Base-by-base conservation (phyloP, 192 early-diverging fungal genomes). In the Umbelopsis ramanniana region DNA sequence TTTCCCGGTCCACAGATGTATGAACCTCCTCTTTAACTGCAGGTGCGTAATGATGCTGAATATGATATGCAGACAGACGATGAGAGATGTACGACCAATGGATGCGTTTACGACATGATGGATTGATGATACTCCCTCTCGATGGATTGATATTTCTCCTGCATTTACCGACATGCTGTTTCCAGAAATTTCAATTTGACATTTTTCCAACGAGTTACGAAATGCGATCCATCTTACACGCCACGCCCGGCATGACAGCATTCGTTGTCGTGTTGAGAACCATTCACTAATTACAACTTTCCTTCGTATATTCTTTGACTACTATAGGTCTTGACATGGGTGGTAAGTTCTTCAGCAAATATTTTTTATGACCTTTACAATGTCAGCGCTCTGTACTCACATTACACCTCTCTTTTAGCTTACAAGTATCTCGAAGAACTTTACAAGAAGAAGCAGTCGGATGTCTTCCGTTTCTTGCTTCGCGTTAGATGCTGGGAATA, bases 381-480 rank as follows among this genome's bases (percentile, higher is more conserved):
- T 35, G 10, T 19, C 17, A 4, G 33, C 11, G 26, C 10, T 37
- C 57, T 37, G 15, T 21, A 50, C n/a, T n/a, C 48, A 37, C 33
- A 63, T 37, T 19, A 12, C 33, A 29, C 26, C 11, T 63, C 17
- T 26, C 29, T 12, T 38, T 52, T 15, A 85, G 92, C 92, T 70
- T 94, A 94, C 88, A 93, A 93, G 82, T 94, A 94, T 86, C 86
- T 94, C 74, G 88, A 91, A 84, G 95, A 97, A 89, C 89, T 98
- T 72, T 89, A 94, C 85, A 97, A 97, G 87, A 98, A 97, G 95
- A 97, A 97, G 93, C 96, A 97, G 85, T 96, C 94, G 75, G 97
- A 98, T 87, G 96, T 97, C 71, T 89, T 98, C 86, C 94, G 96
- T 82, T 98, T 98, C 91, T 91, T 98, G 79, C 89, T 94, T 81